Percentiles rank a stretch among this genome's conserved stretches.
phyloP scores from a whole-genome alignment of 257 asterid species.

The Dorcoceras hygrometricum region DNA sequence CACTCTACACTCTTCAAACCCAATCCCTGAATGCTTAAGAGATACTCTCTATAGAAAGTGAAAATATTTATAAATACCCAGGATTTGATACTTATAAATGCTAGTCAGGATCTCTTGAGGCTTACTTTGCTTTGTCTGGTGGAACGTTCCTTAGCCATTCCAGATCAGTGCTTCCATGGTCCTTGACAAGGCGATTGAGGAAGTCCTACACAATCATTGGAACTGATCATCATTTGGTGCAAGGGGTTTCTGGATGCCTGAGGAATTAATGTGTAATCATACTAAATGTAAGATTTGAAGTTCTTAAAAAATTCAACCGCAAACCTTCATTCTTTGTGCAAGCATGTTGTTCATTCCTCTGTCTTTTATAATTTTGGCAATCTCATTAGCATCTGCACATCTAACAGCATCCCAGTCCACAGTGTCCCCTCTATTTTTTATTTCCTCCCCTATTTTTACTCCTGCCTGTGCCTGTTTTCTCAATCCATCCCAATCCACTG shows the following conservation, averaged over 20 bases:
- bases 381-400: constrained; percentile 18
- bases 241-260: constrained; percentile 15
- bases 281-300: background rate
- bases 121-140: constrained; percentile 95
- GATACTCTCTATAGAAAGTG: constrained; percentile 72
- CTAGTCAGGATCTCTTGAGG: constrained; percentile 18
- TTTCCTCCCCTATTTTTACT: constrained; percentile 20
- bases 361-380: constrained; percentile 20
- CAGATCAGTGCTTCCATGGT: constrained; percentile 82
- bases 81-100: constrained; percentile 18
- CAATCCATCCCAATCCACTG: constrained; percentile 24
- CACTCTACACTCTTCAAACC: constrained; percentile 98
- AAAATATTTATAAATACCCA: constrained; percentile 19
- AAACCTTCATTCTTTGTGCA: constrained; percentile 33
- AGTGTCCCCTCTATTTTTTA: constrained; percentile 9
- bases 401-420: constrained; percentile 32
- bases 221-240: constrained; percentile 27
- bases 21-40: constrained; percentile 85
- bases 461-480: constrained; percentile 33
- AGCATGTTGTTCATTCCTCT: constrained; percentile 33
- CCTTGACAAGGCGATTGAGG: constrained; percentile 74
- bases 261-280: constrained; percentile 10
- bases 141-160: constrained; percentile 96
- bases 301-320: background rate
- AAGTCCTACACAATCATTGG: constrained; percentile 58